Percentiles rank a stretch among this genome's conserved stretches.
Evolutionary conservation across 2,329 filamentous ascomycete genomes (phyloP).

Genomic region (Ophiostoma sp.): DNA sequence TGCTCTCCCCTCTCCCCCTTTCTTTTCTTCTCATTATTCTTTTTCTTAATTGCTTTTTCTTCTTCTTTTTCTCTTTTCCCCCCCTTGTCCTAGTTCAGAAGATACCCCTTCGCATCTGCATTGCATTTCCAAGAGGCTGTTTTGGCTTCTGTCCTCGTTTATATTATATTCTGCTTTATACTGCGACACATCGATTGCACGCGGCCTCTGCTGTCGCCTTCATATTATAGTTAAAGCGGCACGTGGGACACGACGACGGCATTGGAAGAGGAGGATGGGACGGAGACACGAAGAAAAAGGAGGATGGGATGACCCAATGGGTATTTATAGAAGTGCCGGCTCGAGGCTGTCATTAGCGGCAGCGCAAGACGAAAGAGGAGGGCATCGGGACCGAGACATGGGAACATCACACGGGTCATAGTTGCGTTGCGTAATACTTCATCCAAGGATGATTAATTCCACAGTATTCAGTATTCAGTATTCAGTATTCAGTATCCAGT

Average conservation of each 20-base stretch:
- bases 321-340: neutral
- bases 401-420: neutral
- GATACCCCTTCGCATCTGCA: neutral
- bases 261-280: neutral
- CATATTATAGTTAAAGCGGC: neutral
- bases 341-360: too few relatives aligned
- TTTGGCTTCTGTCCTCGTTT: neutral
- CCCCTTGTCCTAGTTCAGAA: neutral
- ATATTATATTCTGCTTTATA: neutral
- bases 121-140: neutral
- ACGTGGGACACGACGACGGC: neutral
- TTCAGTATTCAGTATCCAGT: neutral
- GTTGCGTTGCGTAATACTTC: neutral
- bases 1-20: neutral
- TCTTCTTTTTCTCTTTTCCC: neutral
- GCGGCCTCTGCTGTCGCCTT: neutral
- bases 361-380: neutral
- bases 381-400: neutral
- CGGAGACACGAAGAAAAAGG: neutral
- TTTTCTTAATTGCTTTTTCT: neutral
- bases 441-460: neutral
- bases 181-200: neutral
- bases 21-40: neutral
- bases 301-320: neutral
- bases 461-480: neutral